Evolutionary conservation across 2,329 filamentous ascomycete genomes (phyloP), one percentile per base, ranked within the genome.

Genomic region (Botrytis porri): DNA sequence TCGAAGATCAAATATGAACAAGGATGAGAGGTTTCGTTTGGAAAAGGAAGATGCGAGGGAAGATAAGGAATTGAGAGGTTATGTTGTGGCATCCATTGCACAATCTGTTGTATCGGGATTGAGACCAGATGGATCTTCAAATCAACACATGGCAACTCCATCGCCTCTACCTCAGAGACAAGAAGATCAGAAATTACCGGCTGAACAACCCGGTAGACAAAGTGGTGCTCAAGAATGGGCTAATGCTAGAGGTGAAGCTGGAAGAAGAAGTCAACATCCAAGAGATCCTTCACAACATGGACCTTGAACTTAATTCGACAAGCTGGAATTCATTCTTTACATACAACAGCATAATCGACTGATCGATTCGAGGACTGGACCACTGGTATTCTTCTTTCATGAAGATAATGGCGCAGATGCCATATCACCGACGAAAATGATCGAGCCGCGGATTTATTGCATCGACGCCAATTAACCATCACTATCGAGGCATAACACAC

Each of bases 41-140:
- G 91, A 95, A 81, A 93, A 93, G 81, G 93, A 96, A 81, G 93
- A 96, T 81, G 87, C 89, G 77, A 86, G 86, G 65, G 93, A 96
- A 81, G 90, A 93, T 79, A 88, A 88, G 69, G 92, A 96, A 81
- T 87, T 96, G 43, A 88, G 92, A 73, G 87, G 88, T 77, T 92
- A 92, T 78, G 90, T 95, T 73, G 89, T 94, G 74, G 88, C 90
- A 71, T 90, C 90, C 5, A 92, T 95, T 76, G 88, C 92, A 20
- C 88, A 90, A 77, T 90, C 92, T 61, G 90, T 95, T 20, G 79
- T 79, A 4, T 75, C 75, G 10, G 76, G 75, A 32, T 71, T 80
- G 14, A 74, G 77, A 76, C 78, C 77, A 32, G 76, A 75, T 18
- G 72, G 75, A 66, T 74, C 76, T 70, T 66, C 74, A 41, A 73